Base-by-base conservation (phyloP, 805 yeast species). In the Brettanomyces sp. region DNA sequence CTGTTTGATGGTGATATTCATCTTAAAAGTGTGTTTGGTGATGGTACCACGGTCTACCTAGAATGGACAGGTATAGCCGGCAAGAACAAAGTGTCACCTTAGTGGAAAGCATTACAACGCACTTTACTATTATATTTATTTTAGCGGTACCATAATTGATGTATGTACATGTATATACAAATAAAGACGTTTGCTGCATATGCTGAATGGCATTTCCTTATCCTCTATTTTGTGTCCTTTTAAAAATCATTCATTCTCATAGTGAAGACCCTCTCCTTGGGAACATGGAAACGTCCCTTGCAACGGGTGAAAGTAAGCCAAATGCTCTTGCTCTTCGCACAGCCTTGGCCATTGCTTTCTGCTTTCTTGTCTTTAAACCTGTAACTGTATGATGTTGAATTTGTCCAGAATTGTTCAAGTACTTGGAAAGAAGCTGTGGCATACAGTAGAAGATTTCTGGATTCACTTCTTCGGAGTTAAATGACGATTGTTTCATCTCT, bases 21-120 rank as follows among this genome's bases (percentile, higher is more conserved):
- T 48, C 68, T 86, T 28, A 88, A 85, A 59, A 78, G 83, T 42
- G 72, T 83, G 48, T 75, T 75, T 63, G 91, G 93, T 1, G 73
- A 80, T 72, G 95, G 95, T 3, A 83, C 91, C 0, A 89, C 82
- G 53, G 88, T 80, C 6, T 84, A 85, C 57, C 66, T 84, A 40
- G 74, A 70, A 49, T 55, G 77, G 49, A 58, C 65, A 21, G 69
- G 67, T 4, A 59, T 66, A 4, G 61, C 61, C 45, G 57, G 42
- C 49, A 54, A 35, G 30, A 42, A 28, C 32, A 28, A 7, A 6
- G 11, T 28, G 32, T 6, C 32, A 28, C 18, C 18, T 18, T 18
- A 18, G 18, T 18, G 2, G 18, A 18, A 18, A 18, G 18, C 18
- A 18, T 18, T 18, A 18, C 18, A 18, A 18, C 9, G 32, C 32